Conservation (phyloP, 2,329 filamentous ascomycete genomes). For the Stemphylium beticola region DNA sequence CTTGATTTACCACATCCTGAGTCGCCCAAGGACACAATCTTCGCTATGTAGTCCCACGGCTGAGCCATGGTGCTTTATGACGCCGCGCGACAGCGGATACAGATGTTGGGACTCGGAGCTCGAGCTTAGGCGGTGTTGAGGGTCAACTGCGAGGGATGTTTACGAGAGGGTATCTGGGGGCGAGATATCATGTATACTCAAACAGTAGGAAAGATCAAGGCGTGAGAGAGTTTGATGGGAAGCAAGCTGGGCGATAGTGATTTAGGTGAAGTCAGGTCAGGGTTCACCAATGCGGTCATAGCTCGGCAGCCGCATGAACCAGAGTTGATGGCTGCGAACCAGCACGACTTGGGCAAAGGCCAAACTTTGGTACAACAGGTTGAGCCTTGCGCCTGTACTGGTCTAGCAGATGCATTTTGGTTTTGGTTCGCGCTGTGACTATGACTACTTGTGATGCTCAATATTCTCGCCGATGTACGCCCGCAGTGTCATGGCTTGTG, state of each 20-base stretch:
- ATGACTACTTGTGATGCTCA: not conserved
- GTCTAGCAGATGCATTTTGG: not conserved
- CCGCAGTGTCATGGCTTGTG: not conserved
- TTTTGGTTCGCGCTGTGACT: not conserved
- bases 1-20: conserved; percentile 93
- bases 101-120: not conserved
- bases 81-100: conserved; percentile 9
- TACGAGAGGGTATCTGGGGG: no score
- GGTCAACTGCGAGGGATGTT: not conserved
- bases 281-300: conserved; percentile 26
- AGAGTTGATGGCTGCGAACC: not conserved
- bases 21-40: conserved; percentile 97
- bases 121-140: not conserved
- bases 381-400: not conserved
- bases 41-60: conserved; percentile 98
- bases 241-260: conserved; percentile 10
- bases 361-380: not conserved
- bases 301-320: conserved; percentile 16
- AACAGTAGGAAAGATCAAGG: not conserved
- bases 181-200: not conserved
- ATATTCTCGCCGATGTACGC: not conserved
- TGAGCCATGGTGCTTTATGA: conserved; percentile 54
- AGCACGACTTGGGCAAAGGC: not conserved
- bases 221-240: not conserved
- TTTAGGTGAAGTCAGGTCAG: conserved; percentile 11